Conservation (phyloP, 2,329 filamentous ascomycete genomes). For the Allantophomopsis cytisporea region DNA sequence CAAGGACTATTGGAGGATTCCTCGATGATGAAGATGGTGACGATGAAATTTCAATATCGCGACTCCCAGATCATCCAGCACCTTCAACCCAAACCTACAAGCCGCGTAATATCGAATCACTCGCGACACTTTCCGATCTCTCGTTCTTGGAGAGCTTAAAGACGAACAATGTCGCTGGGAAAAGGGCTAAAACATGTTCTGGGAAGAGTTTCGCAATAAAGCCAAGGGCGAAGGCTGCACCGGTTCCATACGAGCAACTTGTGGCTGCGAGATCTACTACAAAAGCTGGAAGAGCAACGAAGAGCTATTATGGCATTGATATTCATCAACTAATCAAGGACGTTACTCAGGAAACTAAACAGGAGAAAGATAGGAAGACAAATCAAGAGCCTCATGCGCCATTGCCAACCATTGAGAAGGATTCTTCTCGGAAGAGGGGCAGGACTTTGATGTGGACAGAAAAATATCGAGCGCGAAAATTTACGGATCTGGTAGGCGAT, state of each 20-base stretch:
- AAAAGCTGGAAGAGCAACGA: conserved; percentile 53
- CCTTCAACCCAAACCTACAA: neutral
- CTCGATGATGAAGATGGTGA: conserved; percentile 4
- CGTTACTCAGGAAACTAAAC: conserved; percentile 35
- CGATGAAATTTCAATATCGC: neutral
- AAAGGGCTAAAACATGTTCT: conserved; percentile 15
- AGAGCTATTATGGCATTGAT: conserved; percentile 82
- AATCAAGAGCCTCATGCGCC: conserved; percentile 15
- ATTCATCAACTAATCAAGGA: conserved; percentile 73
- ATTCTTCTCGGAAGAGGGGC: conserved; percentile 11
- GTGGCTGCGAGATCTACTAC: conserved; percentile 54
- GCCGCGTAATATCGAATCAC: neutral
- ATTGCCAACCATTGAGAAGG: conserved; percentile 25
- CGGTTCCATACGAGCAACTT: conserved; percentile 49
- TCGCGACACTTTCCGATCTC: conserved; percentile 1
- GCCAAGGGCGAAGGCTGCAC: conserved; percentile 31
- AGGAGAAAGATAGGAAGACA: conserved; percentile 22
- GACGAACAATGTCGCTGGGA: neutral
- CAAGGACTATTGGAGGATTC: conserved; percentile 5
- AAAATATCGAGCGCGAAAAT: conserved; percentile 86
- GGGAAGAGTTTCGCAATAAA: conserved; percentile 43
- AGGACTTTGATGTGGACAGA: conserved; percentile 75
- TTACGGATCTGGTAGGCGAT: conserved; percentile 88
- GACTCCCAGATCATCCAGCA: neutral
- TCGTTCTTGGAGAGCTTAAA: conserved; percentile 6